Evolutionary conservation across 192 early-diverging fungal species (phyloP), one percentile per base, ranked within the genome.

Genomic region (Cladochytrium replicatum): DNA sequence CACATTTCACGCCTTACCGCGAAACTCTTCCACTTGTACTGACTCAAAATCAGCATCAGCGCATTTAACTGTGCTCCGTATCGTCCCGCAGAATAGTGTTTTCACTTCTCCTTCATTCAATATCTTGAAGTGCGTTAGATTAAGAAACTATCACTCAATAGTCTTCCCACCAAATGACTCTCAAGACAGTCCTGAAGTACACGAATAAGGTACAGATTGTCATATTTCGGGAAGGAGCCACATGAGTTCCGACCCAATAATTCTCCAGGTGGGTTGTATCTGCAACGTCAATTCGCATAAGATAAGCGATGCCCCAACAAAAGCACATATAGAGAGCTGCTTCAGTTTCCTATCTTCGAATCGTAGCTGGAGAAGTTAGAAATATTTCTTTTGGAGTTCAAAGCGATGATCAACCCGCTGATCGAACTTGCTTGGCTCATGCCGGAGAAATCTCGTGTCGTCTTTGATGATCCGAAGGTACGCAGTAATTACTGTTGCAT

Each of bases 161-260:
- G 44, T 7, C 24, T 81, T 86, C 82, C 94, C 91, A n/a, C n/a
- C 93, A 99, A 97, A 66, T 96, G 93, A n/a, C 66, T 80, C 68
- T 97, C 96, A 31, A 99, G 64, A 66, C 89, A 91, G 61, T 99
- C 93, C 64, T 93, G 91, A 37, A 99, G 71, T 8, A 96, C 89
- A 40, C 96, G 77, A n/a, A n/a, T n/a, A n/a, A n/a, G n/a, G n/a
- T n/a, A n/a, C n/a, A n/a, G n/a, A n/a, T n/a, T n/a, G n/a, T n/a
- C n/a, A n/a, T n/a, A n/a, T n/a, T n/a, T n/a, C n/a, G n/a, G n/a
- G n/a, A n/a, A n/a, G n/a, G n/a, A n/a, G n/a, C n/a, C n/a, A n/a
- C n/a, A n/a, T n/a, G n/a, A n/a, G n/a, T n/a, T n/a, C n/a, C n/a
- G n/a, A n/a, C n/a, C n/a, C n/a, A n/a, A n/a, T n/a, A n/a, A n/a